phyloP scores from a whole-genome alignment of 1,284 basidiomycete genomes.

The Cystobasidium slooffiae region DNA sequence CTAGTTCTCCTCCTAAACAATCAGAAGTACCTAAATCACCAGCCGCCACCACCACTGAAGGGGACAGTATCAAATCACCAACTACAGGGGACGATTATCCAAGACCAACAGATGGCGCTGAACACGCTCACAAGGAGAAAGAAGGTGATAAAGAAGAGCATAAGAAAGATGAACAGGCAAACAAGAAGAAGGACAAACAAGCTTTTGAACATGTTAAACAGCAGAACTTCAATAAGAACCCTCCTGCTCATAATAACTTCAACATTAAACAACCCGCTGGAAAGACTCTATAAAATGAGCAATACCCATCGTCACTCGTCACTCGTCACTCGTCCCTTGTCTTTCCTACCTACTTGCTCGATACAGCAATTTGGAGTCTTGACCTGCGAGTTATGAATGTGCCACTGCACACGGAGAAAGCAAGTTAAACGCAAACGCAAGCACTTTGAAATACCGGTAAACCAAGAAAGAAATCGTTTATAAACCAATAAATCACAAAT shows the following conservation, averaged over 20 bases:
- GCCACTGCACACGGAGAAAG: too few species aligned
- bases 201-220: slow-evolving; percentile 38
- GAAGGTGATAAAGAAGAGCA: slow-evolving; percentile 23
- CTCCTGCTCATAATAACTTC: slow-evolving; percentile 19
- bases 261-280: slow-evolving; percentile 43
- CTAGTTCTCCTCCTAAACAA: slow-evolving; percentile 30
- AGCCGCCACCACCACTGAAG: slow-evolving; percentile 7
- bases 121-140: slow-evolving; percentile 18
- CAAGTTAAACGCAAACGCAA: too few species aligned
- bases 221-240: slow-evolving; percentile 35
- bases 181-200: slow-evolving; percentile 32
- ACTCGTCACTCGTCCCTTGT: too few species aligned
- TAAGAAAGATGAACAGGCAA: slow-evolving; percentile 22
- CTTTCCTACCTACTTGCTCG: too few species aligned
- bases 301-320: background rate
- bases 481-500: too few species aligned
- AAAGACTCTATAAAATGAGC: slow-evolving; percentile 24
- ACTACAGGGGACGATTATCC: slow-evolving; percentile 32
- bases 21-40: slow-evolving; percentile 8
- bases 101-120: slow-evolving; percentile 12
- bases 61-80: slow-evolving; percentile 3
- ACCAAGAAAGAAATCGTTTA: too few species aligned
- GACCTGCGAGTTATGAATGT: too few species aligned
- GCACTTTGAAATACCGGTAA: too few species aligned
- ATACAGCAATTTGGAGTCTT: too few species aligned